Evolutionary conservation across 371 early-diverging fungal species (phyloP), one percentile per base, ranked within the genome.

Genomic region (Apophysomyces sp.): DNA sequence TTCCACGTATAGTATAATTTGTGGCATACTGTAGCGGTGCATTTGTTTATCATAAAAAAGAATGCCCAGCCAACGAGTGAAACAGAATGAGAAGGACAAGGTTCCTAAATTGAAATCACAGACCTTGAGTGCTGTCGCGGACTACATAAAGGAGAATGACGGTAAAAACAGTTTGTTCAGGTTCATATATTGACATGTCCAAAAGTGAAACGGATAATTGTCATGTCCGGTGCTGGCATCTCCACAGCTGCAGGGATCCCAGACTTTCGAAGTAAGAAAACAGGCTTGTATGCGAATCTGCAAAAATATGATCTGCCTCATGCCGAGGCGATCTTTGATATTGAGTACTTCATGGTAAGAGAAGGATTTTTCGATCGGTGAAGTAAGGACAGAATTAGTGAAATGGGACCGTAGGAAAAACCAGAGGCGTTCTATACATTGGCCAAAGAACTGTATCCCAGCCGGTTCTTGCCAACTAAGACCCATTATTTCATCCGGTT

Each of bases 181-280:
- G 2, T n/a, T 30, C 40, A n/a, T 13, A 51, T 11, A 36, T 39
- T 6, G 52, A 4, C 16, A 29, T 21, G 49, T 40, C 31, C 26
- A 27, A 16, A 65, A 78, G 92, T 81, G 57, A 91, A 86, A 60
- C 89, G 87, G 30, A 88, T 97, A 31, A 83, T 98, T 52, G 92
- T 97, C 52, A 86, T 97, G 92, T 88, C 91, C 8, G 98, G 98
- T 16, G 98, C 98, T 9, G 98, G 97, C 0, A 96, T 97, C 27
- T 97, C 97, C 15, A 97, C 98, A 4, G 80, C 90, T 3, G 89
- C 92, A 11, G 98, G 98, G 13, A 92, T 94, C 57, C 93, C 93
- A 34, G 97, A 97, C 69, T 98, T 96, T 73, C 81, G 98, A 32
- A 87, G 92, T 3, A 92, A 94, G 32, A 91, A 89, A 4, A 96